Evolutionary conservation across 1,284 basidiomycete genomes (phyloP), one percentile per base, ranked within the genome.

Genomic region (Puccinia coronata): DNA sequence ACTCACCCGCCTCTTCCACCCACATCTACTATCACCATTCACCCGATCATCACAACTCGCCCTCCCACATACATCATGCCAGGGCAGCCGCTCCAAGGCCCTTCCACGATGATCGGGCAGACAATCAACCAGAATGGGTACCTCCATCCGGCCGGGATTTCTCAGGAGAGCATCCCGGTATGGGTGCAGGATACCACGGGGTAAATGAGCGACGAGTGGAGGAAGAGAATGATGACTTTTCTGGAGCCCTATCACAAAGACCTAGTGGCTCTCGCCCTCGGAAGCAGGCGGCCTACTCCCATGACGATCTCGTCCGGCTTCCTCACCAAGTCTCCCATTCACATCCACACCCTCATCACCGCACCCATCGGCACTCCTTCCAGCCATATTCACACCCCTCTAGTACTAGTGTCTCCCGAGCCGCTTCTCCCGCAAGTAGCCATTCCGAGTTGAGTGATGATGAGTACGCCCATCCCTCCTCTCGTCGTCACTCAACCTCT

Each of bases 371-470:
- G 12, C 65, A 79, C 57, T 65, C 77, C 39, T 79, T 71, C 34
- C 77, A 70, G 59, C 77, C 77, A 28, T 79, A 79, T 59, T 78
- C 75, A 53, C 63, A 78, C 67, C 47, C 75, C 12, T 78, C 75
- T 67, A 78, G 75, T 25, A 55, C 61, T 2, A 78, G 20, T 34
- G 53, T 71, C 39, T 79, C 77, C 14, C 49, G 49, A 14, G 31
- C 55, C 6, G 67, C 41, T 49, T 79, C 77, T 28, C 77, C 77
- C 36, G 36, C 53, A 20, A 79, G 65, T 59, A 71, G 28, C 34
- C 77, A 71, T 59, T 71, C 67, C 16, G 65, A 53, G 36, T 36
- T 61, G 12, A 57, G 65, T 59, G 65, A 79, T 70, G 65, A 67
- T 23, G 34, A 57, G 31, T 67, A 28, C 47, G 18, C 61, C 9